Conservation (phyloP, 139 green algal species). For the Gonium pectorale region DNA sequence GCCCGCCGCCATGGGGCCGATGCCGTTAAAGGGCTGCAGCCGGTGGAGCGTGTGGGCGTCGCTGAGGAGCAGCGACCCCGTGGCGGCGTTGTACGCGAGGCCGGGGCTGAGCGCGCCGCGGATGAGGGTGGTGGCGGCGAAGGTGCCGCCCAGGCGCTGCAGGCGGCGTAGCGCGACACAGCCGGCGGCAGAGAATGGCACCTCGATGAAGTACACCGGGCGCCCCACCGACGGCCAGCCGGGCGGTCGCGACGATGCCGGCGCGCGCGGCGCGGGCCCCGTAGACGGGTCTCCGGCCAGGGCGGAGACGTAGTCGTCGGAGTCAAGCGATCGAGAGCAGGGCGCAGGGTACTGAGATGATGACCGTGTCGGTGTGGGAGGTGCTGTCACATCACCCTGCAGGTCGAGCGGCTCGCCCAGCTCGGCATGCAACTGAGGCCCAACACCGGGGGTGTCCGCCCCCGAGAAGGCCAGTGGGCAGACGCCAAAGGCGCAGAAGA, state of each 20-base stretch:
- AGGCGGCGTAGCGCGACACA: background rate
- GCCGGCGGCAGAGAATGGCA: too few species aligned
- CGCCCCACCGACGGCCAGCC: background rate
- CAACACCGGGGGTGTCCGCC: background rate
- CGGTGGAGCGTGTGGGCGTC: too few species aligned
- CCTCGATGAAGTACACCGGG: background rate
- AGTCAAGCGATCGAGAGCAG: background rate
- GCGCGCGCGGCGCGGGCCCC: background rate
- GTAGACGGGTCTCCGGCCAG: background rate
- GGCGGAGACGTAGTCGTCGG: background rate
- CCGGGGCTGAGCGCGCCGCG: background rate
- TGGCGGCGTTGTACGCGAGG: background rate
- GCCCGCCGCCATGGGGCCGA: too few species aligned
- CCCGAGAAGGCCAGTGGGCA: background rate
- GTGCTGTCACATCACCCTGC: background rate
- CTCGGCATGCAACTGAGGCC: background rate
- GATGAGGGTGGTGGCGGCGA: background rate
- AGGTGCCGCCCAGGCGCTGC: background rate
- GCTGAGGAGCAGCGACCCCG: background rate
- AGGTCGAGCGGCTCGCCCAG: background rate
- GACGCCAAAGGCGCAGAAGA: slow-evolving; percentile 2
- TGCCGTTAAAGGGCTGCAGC: background rate
- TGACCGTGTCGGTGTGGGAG: background rate
- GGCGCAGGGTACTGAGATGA: background rate
- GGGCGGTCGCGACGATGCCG: background rate